Conservation (phyloP, 2,329 filamentous ascomycete species). For the Aspergillus eucalypticola region DNA sequence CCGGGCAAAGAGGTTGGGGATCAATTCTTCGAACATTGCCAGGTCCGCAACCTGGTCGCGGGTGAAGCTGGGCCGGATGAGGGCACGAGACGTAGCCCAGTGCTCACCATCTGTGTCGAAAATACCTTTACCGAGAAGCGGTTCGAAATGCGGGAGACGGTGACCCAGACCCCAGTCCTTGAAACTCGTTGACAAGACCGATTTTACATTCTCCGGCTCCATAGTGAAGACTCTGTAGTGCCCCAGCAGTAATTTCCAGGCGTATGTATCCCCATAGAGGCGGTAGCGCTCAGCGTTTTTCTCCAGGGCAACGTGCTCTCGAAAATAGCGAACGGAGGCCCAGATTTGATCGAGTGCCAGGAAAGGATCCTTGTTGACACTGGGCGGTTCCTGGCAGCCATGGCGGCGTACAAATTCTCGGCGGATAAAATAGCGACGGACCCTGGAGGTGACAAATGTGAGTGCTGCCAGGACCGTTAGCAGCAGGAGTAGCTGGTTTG, state of each 20-base stretch:
- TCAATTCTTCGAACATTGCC: background rate
- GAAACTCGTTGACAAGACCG: background rate
- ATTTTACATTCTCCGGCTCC: background rate
- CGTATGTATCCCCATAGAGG: background rate
- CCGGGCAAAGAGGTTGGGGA: background rate
- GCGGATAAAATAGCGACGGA: background rate
- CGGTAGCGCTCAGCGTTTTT: background rate
- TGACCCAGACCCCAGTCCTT: background rate
- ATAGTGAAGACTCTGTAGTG: background rate
- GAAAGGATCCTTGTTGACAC: background rate
- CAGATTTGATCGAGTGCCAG: background rate
- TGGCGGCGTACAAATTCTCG: background rate
- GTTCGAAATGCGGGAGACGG: background rate
- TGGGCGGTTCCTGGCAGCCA: background rate
- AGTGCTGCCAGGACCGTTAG: background rate
- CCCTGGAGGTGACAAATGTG: background rate
- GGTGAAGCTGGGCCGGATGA: conserved; percentile 4
- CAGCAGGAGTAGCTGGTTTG: background rate
- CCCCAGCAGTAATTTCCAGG: background rate
- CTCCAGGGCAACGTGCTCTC: background rate
- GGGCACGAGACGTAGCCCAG: conserved; percentile 1
- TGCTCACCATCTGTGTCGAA: background rate
- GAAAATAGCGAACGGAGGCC: background rate
- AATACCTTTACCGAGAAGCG: background rate
- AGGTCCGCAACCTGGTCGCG: conserved; percentile 1